phyloP scores from a whole-genome alignment of 1,284 basidiomycete genomes.

The Cystobasidium pallidum region DNA sequence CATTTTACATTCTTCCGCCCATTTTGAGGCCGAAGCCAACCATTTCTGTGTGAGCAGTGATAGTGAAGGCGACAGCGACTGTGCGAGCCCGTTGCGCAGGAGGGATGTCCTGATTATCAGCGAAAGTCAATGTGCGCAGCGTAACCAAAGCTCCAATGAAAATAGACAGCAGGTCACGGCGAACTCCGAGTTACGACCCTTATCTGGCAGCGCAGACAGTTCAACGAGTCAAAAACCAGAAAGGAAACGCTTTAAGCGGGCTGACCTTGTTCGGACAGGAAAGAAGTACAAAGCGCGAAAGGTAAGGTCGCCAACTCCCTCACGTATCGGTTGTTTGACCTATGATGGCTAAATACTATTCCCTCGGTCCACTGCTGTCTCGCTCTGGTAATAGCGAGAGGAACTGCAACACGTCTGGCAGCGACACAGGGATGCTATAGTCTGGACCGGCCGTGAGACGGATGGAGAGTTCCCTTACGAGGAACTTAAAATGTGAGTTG shows the following conservation, averaged over 20 bases:
- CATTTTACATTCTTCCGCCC: neutral
- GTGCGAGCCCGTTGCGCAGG: neutral
- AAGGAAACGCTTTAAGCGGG: neutral
- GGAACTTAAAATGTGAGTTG: slow-evolving; percentile 12
- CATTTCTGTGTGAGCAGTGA: neutral
- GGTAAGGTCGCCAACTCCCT: no score
- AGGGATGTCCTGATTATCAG: slow-evolving; percentile 15
- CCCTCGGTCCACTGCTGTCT: no score
- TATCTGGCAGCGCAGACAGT: slow-evolving; percentile 15
- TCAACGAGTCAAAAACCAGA: slow-evolving; percentile 3
- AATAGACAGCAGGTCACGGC: neutral
- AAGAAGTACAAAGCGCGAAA: slow-evolving; percentile 9
- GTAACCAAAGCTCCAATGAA: neutral
- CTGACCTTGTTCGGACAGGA: neutral
- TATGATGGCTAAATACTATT: no score
- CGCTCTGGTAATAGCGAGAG: neutral
- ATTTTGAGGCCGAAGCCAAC: neutral
- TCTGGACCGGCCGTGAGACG: slow-evolving; percentile 33
- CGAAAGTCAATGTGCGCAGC: neutral
- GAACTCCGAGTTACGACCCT: neutral
- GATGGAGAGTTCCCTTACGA: slow-evolving; percentile 3
- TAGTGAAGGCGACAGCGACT: slow-evolving; percentile 3
- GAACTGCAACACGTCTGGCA: slow-evolving; percentile 7
- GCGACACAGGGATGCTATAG: slow-evolving; percentile 29
- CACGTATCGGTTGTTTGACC: no score